Evolutionary conservation across 1,284 basidiomycete genomes (phyloP), one percentile per base, ranked within the genome.

Genomic region (Ustilago trichophora): DNA sequence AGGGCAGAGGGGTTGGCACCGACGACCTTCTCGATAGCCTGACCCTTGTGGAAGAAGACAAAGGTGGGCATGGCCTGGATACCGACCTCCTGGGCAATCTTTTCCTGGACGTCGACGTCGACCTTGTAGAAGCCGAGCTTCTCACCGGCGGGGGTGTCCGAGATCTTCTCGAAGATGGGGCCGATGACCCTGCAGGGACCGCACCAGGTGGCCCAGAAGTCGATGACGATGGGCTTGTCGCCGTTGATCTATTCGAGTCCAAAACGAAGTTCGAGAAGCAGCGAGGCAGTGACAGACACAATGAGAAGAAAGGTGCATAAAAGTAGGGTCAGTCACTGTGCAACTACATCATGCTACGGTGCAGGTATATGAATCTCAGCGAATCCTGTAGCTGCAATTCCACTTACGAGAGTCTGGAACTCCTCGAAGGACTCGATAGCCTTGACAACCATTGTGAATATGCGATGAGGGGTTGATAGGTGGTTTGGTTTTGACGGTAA

Each of bases 1-100:
- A 86, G 82, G 78, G 85, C 84, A 58, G 80, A 79, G 15, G 85
- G 85, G 53, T 82, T 85, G 34, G 90, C 90, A 60, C 90, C 90
- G 44, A 88, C 85, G 51, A 88, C 76, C 26, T 87, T 85, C 40
- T 85, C 85, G 59, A 89, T 80, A 82, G 87, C 86, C 74, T 87
- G 71, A 38, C 90, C 90, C 65, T 87, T 84, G 84, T 89, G 86
- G 86, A 88, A 91, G 29, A 87, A 84, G 52, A 87, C 83, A 84
- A 91, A 92, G 3, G 90, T 91, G 15, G 91, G 91, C 87, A 92
- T 89, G 82, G 89, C 89, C 75, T 87, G 86, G 83, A 96, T 87
- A 47, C 87, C 87, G 54, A 89, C 87, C 81, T 89, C 89, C 76
- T 87, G 82, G 8, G 85, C 83, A 65, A 87, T 82, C 64, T 86